Base-by-base conservation (phyloP, 441 rosid species). In the Mallotus repandus region DNA sequence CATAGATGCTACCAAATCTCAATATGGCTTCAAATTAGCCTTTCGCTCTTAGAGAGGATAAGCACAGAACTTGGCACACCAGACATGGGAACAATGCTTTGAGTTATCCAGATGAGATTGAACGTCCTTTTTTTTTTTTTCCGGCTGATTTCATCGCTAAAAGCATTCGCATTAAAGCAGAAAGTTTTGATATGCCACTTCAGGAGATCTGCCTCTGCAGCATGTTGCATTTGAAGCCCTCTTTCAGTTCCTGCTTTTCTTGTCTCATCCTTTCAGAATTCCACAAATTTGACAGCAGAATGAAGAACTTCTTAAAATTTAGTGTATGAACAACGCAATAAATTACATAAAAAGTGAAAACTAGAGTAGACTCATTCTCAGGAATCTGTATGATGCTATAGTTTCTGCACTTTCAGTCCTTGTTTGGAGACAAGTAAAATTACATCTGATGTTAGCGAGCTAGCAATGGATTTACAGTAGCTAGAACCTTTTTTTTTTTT, bases 401-500 rank as follows among this genome's bases (percentile, higher is more conserved):
- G 35, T 5, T 35, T 61, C 29, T 56, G 64, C 58, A 66, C 22
- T 73, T 64, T 25, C 56, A 43, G 68, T 2, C 63, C 15, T 22
- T 21, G 19, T 10, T 29, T 52, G 25, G 9, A 52, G 9, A 49
- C 13, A 38, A 57, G 22, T 21, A 46, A 59, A 12, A 61, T 50
- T 35, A 61, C 59, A 53, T 21, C 14, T 49, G 53, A 72, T 55
- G 49, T 46, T 66, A 74, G 70, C 63, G 45, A 46, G 21, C 65
- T n/a, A 45, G 50, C 55, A 48, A 63, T 18, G 60, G 19, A 57
- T 70, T 56, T 63, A 76, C 74, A 76, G 38, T 66, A 55, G 54
- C 32, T 63, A 56, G 50, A 62, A 69, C 5, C 32, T n/a, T 3
- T 9, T 45, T 53, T 21, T 45, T 14, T n/a, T 49, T 14, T 25